Base-by-base conservation (phyloP, 2,329 filamentous ascomycete genomes). In the Pseudocercospora crystallina region DNA sequence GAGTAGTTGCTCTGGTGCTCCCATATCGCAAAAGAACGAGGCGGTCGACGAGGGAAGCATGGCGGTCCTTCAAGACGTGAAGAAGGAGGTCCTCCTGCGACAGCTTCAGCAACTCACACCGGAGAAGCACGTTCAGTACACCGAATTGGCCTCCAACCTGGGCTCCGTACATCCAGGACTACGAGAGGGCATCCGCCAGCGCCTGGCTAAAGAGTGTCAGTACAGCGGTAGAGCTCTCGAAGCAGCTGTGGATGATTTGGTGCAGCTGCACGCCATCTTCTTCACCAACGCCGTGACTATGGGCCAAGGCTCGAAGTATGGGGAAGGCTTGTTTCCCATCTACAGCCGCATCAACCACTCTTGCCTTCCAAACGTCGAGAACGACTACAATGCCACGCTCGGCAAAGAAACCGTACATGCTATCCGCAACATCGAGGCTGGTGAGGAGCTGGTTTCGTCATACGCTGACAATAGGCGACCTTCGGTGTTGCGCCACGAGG, bases 291-390 rank as follows among this genome's bases (percentile, higher is more conserved):
- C 26, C 9, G 47, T 51, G 10, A 35, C 8, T 2, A 36, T 59
- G 33, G 49, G 46, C 26, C 29, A 26, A 1, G 15, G 39, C n/a
- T 36, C 33, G n/a, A 9, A 32, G 10, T 30, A 14, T 11, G 55
- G 56, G 13, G 13, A 9, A n/a, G 53, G 47, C 17, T n/a, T 61
- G 10, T 62, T 62, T 36, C 35, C 33, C 13, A 26, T 31, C 4
- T 47, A 47, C 47, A 54, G 50, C 42, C 57, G 60, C 36, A 26
- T 63, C 44, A 66, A 66, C 43, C 63, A 66, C 49, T 57, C 53
- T 34, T 66, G 63, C 49, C 51, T 54, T 2, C 58, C 61, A 3
- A 66, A 66, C 35, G 58, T 61, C 17, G 51, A 57, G 33, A 51
- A 57, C 35, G 44, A 35, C 49, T 58, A 54, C 57, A 61, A 59